Evolutionary conservation across 495 filamentous ascomycete genomes (phyloP), one percentile per base, ranked within the genome.

Genomic region (Daldinia decipiens): DNA sequence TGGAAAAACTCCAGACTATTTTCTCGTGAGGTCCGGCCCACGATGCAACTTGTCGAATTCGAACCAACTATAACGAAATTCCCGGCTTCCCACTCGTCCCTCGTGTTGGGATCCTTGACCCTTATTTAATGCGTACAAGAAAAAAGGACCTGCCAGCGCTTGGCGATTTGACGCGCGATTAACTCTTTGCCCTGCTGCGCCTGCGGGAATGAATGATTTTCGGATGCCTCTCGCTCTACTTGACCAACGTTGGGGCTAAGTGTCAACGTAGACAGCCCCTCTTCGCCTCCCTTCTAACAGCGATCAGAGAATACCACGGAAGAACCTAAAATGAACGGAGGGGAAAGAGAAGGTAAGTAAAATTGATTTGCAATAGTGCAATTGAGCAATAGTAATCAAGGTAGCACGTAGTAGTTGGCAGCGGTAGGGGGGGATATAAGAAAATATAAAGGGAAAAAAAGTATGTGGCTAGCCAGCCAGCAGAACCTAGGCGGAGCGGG

Each of bases 151-250:
- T 38, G 55, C 71, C 67, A 70, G 77, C 77, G 77, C 77, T 79
- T 77, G 77, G 67, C 52, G 68, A 76, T 78, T 81, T 81, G 71
- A 82, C 81, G 81, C 81, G 81, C 81, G 80, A 82, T 82, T 82
- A 81, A 77, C 66, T 54, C 53, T 64, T 38, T 34, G 39, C 13
- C 54, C 62, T 40, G 58, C 65, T 80, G 78, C 78, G 79, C 78
- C 77, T 80, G 79, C 74, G 73, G 74, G 76, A 67, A 77, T 71
- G 59, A 67, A 74, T 52, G 24, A 65, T 55, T 36, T 59, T 59
- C 9, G 53, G 31, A 13, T 52, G 40, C 53, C 65, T 68, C 58
- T 68, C 47, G 27, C 19, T 53, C 63, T 53, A 62, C 57, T 53
- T 71, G 45, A 17, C 40, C 51, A 59, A 45, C 60, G 51, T 58